These are phyloP conservation scores for Besnoitia besnoiti DNA, from an alignment of 169 alveolate species.

Conservation along the genomic window DNA sequence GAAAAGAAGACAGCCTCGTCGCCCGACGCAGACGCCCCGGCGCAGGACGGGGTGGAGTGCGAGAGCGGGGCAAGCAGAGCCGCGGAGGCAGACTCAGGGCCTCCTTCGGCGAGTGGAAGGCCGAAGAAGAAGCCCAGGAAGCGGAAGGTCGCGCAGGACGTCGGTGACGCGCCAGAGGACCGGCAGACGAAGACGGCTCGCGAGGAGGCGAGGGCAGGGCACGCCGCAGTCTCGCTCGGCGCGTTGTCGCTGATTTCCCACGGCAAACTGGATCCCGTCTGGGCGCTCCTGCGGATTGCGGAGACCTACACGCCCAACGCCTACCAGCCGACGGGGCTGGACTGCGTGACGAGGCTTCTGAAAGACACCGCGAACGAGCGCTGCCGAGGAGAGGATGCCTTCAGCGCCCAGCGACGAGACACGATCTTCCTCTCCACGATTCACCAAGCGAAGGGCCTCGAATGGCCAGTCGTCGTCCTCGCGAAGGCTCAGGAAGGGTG, in stretches of 20 bases:
- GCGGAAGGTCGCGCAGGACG: not conserved
- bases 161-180: not conserved
- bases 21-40: too few species aligned
- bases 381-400: not conserved
- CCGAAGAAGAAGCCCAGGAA: not conserved
- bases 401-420: conserved; percentile 51
- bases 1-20: not conserved
- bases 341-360: conserved; percentile 70
- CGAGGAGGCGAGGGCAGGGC: not conserved
- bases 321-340: conserved; percentile 71
- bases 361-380: conserved; percentile 44
- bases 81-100: not conserved
- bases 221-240: not conserved
- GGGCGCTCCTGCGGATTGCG: conserved; percentile 60
- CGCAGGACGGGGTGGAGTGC: not conserved
- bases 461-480: conserved; percentile 83
- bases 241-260: not conserved
- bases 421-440: conserved; percentile 80
- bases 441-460: conserved; percentile 86
- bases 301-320: conserved; percentile 72
- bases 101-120: not conserved
- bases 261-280: conserved; percentile 49
- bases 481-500: conserved; percentile 71
- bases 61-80: not conserved
- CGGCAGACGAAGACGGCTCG: not conserved